Conservation (phyloP, 768 basidiomycete genomes). For the Lactarius tabidus region DNA sequence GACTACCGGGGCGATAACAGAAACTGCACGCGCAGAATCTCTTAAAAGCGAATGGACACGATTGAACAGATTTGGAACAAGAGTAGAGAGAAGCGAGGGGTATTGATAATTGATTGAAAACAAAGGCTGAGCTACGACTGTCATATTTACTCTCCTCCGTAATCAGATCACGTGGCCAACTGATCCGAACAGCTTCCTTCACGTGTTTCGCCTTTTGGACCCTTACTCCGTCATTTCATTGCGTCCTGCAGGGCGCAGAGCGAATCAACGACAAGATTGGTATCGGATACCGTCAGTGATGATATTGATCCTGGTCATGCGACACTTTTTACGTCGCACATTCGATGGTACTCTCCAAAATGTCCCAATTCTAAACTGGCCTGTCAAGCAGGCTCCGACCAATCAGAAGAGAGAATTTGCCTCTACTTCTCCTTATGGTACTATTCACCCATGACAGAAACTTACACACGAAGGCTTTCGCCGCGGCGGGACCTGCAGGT, state of each 20-base stretch:
- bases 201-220: background rate
- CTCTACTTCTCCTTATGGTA: background rate
- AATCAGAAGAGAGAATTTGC: background rate
- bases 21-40: conserved; percentile 10
- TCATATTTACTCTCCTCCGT: no score
- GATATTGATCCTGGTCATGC: conserved; percentile 35
- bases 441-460: background rate
- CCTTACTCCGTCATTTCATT: background rate
- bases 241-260: conserved; percentile 30
- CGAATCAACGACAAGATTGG: conserved; percentile 33
- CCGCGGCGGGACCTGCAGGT: background rate
- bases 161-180: background rate
- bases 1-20: conserved; percentile 1
- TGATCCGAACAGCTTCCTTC: background rate
- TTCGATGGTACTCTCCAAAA: conserved; percentile 19
- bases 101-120: background rate
- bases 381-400: background rate
- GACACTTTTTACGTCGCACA: conserved; percentile 35
- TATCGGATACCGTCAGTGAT: conserved; percentile 37
- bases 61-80: conserved; percentile 12
- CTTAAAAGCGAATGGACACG: background rate
- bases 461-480: background rate
- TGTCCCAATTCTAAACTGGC: background rate
- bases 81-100: background rate
- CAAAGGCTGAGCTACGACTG: background rate